A percentile compares a stretch with the other conserved stretches of the same genome.
Evolutionary conservation across 768 basidiomycete genomes (phyloP).

Genomic region (Psilocybe cubensis): DNA sequence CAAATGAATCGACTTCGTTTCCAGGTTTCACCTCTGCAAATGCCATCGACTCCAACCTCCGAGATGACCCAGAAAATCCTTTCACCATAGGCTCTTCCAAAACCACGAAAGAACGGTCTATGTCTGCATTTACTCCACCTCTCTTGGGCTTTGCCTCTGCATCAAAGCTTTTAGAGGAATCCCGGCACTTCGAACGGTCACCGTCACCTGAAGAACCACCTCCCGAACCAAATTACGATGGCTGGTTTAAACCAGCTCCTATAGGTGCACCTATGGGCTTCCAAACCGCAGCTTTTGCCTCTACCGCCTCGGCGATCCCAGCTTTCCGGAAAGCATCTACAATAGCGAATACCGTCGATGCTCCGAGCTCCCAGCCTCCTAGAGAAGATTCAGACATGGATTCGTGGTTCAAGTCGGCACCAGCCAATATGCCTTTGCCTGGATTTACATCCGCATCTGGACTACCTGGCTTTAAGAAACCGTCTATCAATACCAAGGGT

Average conservation of each 20-base stretch:
- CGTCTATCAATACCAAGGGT: conserved; percentile 25
- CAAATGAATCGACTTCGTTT: conserved; percentile 14
- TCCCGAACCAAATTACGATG: conserved; percentile 43
- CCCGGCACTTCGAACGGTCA: conserved; percentile 31
- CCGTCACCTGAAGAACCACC: conserved; percentile 42
- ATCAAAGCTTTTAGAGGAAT: conserved; percentile 17
- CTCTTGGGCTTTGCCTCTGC: conserved; percentile 31
- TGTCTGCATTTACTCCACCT: conserved; percentile 7
- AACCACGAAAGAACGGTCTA: conserved; percentile 8
- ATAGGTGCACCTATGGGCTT: conserved; percentile 17
- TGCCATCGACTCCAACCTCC: conserved; percentile 14
- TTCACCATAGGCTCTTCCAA: conserved; percentile 28
- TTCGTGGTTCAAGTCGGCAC: conserved; percentile 53
- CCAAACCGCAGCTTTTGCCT: background rate
- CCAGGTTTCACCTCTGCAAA: conserved; percentile 4
- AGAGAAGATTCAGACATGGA: conserved; percentile 44
- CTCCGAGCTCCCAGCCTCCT: conserved; percentile 27
- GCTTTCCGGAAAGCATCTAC: conserved; percentile 33
- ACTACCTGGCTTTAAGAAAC: conserved; percentile 30
- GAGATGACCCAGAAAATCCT: conserved; percentile 48
- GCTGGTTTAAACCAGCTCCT: conserved; percentile 52
- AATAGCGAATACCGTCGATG: background rate
- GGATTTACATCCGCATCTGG: conserved; percentile 7
- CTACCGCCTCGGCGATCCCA: conserved; percentile 5
- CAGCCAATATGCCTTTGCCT: conserved; percentile 20